These are phyloP conservation scores for Suillus clintonianus DNA, from an alignment of 768 basidiomycete genomes.

Conservation along the genomic window DNA sequence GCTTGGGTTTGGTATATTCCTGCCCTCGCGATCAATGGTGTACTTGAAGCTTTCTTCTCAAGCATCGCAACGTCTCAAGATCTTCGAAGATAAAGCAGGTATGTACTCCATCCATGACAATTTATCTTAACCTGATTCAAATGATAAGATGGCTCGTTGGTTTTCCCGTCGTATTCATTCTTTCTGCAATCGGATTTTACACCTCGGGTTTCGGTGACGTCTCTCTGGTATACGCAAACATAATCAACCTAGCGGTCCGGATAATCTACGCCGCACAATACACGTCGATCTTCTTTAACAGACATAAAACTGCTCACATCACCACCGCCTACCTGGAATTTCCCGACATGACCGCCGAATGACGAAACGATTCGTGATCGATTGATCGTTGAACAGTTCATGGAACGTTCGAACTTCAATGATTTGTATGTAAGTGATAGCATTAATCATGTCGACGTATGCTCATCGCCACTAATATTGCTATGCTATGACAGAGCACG, in stretches of 20 bases:
- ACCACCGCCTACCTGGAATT: too few species aligned
- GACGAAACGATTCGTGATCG: background rate
- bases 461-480: background rate
- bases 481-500: background rate
- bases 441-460: too few species aligned
- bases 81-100: conserved; percentile 69
- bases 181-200: conserved; percentile 50
- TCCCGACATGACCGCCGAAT: background rate
- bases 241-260: conserved; percentile 61
- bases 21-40: conserved; percentile 85
- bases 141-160: conserved; percentile 70
- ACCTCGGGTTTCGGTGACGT: conserved; percentile 57
- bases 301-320: conserved; percentile 14
- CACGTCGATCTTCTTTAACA: conserved; percentile 46
- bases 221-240: conserved; percentile 77
- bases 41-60: conserved; percentile 88
- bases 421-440: background rate
- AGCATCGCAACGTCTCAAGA: conserved; percentile 71
- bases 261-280: conserved; percentile 63
- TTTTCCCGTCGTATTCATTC: conserved; percentile 71
- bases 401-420: too few species aligned
- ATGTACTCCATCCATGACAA: background rate
- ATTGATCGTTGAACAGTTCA: background rate
- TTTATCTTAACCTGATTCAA: conserved; percentile 5
- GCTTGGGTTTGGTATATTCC: conserved; percentile 92